Base-by-base conservation (phyloP, 768 basidiomycete species). In the Kwoniella bestiolae region DNA sequence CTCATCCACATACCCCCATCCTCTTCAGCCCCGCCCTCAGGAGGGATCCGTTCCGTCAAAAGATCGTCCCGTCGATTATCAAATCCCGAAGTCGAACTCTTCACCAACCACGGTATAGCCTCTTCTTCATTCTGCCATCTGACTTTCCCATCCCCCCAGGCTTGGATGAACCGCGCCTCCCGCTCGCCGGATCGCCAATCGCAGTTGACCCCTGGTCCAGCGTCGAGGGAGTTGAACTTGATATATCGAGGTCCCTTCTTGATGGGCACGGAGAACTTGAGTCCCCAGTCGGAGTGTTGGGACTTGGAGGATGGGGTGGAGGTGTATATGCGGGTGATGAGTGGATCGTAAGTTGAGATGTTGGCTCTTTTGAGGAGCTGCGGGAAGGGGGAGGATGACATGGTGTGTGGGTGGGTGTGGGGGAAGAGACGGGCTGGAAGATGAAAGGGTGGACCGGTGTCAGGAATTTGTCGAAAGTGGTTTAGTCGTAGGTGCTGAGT, bases 1-100 rank as follows among this genome's bases (percentile, higher is more conserved):
- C 66, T 66, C 55, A 76, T 65, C 53, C 59, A 71, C 67, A 87
- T 91, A 47, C 93, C 65, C 71, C 87, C 91, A 47, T 94, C 65
- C 71, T 88, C 91, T 7, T 83, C 85, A 29, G 34, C 52, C 5
- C 29, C 18, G 12, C 41, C 56, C 35, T 91, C 32, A 25, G 35
- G 23, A 23, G 34, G 38, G 12, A 41, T 41, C 18, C 18, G 35
- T 38, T 56, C 56, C 29, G 32, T 38, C 21, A 56, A 38, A 9
- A 14, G 21, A 28, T 66, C 68, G 38, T 65, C 41, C 9, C 55
- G 46, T 41, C 55, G 59, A 28, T 34, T 58, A 32, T 60, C 66
- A 35, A 14, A 45, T 18, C 38, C 28, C n/a, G 34, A 46, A 62
- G 6, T n/a, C n/a, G n/a, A n/a, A n/a, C n/a, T n/a, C n/a, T n/a